Percentiles rank a stretch among this genome's conserved stretches.
Conservation (phyloP, 2,329 filamentous ascomycete genomes). For the Cyanodermella asteris region DNA sequence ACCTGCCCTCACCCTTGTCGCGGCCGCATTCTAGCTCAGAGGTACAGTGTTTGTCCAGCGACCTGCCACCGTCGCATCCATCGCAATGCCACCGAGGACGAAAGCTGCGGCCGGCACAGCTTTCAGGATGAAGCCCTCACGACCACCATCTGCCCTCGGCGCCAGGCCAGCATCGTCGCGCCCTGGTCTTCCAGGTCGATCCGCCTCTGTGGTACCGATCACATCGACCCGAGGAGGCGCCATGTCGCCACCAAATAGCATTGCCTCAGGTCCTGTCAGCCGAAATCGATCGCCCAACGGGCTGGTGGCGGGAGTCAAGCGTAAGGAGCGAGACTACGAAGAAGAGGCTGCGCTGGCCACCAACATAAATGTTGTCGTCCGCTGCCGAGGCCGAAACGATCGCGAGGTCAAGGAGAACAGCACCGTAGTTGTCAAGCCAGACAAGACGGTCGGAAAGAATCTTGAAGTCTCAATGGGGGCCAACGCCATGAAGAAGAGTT, state of each 20-base stretch:
- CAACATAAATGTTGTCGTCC: slow-evolving; percentile 93
- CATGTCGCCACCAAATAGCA: slow-evolving; percentile 48
- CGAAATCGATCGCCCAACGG: slow-evolving; percentile 24
- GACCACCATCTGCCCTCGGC: too few species aligned
- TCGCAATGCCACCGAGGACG: too few species aligned
- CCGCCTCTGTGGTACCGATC: background rate
- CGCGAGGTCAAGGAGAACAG: slow-evolving; percentile 88
- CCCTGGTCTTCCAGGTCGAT: too few species aligned
- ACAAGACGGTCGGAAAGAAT: slow-evolving; percentile 66
- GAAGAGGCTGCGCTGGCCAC: slow-evolving; percentile 54
- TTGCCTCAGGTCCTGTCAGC: slow-evolving; percentile 32
- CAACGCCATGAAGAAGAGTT: slow-evolving; percentile 83
- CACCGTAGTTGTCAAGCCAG: slow-evolving; percentile 70
- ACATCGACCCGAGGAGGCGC: slow-evolving; percentile 17
- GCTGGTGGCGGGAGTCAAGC: slow-evolving; percentile 53
- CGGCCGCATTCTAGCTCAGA: too few species aligned
- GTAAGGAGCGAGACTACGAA: slow-evolving; percentile 74
- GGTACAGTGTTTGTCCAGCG: too few species aligned
- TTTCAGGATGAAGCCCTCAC: too few species aligned
- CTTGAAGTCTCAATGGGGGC: slow-evolving; percentile 84
- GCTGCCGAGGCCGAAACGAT: slow-evolving; percentile 80
- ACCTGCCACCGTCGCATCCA: too few species aligned
- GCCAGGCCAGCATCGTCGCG: too few species aligned
- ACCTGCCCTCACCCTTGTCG: too few species aligned
- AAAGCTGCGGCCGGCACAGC: too few species aligned